Evolutionary conservation across 768 basidiomycete genomes (phyloP), one percentile per base, ranked within the genome.

Genomic region (Crepidotus variabilis): DNA sequence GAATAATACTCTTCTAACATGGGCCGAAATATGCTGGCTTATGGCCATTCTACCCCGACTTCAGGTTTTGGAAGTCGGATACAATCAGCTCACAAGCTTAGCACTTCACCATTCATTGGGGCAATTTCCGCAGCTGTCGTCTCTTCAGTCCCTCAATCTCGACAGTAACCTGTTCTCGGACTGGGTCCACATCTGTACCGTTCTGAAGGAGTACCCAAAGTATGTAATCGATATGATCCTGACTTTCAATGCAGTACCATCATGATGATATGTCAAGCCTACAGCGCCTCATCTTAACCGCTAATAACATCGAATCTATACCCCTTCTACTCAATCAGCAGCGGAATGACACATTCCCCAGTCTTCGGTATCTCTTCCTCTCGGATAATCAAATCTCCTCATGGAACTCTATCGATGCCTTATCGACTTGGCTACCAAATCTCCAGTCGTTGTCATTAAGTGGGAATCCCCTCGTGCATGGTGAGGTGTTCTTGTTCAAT

Each of bases 1-100:
- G 33, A 94, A 88, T 66, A 79, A 71, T 43, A 92, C 90, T 2
- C 75, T 88, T 51, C 79, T 85, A 52, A 76, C 80, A 43, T 96
- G 93, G 91, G 65, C 69, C 50, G 86, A 90, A 60, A 82, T 90
- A 67, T 70, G 75, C 59, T 57, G 61, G n/a, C 68, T 84, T 49
- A 77, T 76, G 28, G 61, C 66, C 10, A 68, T 71, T 58, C 86
- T 90, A 82, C 81, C 83, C 2, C 70, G 65, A 34, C 71, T 90
- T 36, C 71, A 70, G 35, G 62, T 74, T 2, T 72, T 91, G 13
- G 89, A 94, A 71, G 67, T 89, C 61, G 92, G 89, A 10, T 83
- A 87, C 71, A 94, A 94, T 65, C 63, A 70, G 10, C 71, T 93
- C 48, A 61, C 65, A 20, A 66, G 58, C 21, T 69, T 83, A 46